Evolutionary conservation across 2,329 filamentous ascomycete species (phyloP), one percentile per base, ranked within the genome.

Genomic region (Phaeoacremonium minimum): DNA sequence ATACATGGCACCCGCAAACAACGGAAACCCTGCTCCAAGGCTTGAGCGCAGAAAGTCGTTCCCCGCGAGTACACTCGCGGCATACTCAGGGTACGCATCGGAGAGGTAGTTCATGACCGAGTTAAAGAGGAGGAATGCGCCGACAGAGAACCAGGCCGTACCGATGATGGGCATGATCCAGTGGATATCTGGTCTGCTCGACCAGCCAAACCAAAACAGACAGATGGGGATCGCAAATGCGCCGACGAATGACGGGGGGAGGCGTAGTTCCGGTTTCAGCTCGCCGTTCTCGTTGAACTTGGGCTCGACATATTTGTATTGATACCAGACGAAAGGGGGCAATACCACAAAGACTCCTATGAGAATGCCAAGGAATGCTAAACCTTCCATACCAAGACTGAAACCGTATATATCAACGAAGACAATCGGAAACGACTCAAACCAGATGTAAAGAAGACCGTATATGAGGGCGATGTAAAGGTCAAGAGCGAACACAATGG

Each of bases 241-340:
- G 30, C 82, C 83, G 17, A 67, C 52, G 30, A 75, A 70, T 9
- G 69, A 63, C 32, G 80, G 74, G 28, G 79, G 75, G 26, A 86
- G 66, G 40, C 80, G 71, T 63, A 74, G 83, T 56, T 86, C 82
- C 12, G 82, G 82, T 59, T 82, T 77, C 30, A 61, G 47, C 26
- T 52, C 69, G 49, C 83, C 76, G 18, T 79, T 71, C 33, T 67
- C 67, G 29, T 67, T 55, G 51, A 85, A 83, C 29, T 80, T 71
- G 28, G 82, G 61, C 15, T 75, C 67, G 46, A 83, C 80, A 11
- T 78, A 78, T 13, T 75, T 78, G 54, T 77, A 80, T 19, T 82
- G 66, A 52, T 83, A 84, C 18, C 83, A 54, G 19, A 82, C 73
- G 18, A 79, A 80, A 17, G 81, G 56, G 18, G 83, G 47, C 2